Evolutionary conservation across 108 stramenopile species (phyloP).

Genomic region (Epithemia pelagica): DNA sequence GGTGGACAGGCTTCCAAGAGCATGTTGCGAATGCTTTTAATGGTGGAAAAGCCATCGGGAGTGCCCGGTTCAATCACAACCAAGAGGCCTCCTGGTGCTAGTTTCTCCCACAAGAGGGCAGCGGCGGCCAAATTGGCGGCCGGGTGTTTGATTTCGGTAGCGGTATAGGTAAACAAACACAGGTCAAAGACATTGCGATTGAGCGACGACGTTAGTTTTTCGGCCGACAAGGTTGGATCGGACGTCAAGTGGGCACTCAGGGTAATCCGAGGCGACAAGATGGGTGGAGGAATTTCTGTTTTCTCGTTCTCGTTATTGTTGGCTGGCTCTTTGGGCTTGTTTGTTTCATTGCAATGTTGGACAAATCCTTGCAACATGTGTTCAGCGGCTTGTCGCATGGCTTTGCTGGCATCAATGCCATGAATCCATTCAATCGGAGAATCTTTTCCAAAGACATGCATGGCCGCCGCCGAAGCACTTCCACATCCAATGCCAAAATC

Average conservation of each 20-base stretch:
- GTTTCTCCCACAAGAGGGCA: slow-evolving; percentile 62
- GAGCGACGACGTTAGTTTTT: slow-evolving; percentile 2
- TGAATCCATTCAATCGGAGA: slow-evolving; percentile 71
- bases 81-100: slow-evolving; percentile 56
- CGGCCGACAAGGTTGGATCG: slow-evolving; percentile 11
- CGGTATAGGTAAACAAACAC: slow-evolving; percentile 54
- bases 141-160: slow-evolving; percentile 57
- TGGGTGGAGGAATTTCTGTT: background rate
- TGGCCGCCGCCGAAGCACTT: slow-evolving; percentile 58
- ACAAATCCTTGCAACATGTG: slow-evolving; percentile 40
- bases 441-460: slow-evolving; percentile 43
- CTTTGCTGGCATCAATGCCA: slow-evolving; percentile 66
- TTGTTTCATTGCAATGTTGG: slow-evolving; percentile 14
- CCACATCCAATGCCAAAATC: slow-evolving; percentile 77
- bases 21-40: slow-evolving; percentile 72
- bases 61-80: slow-evolving; percentile 83
- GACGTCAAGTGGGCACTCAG: slow-evolving; percentile 16
- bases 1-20: slow-evolving; percentile 75
- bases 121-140: slow-evolving; percentile 50
- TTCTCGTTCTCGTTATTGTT: background rate
- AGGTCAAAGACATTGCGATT: slow-evolving; percentile 51
- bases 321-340: background rate
- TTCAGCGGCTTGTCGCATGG: slow-evolving; percentile 65
- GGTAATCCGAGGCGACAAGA: slow-evolving; percentile 49
- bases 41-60: slow-evolving; percentile 74